phyloP scores from a whole-genome alignment of 768 basidiomycete genomes.

The Lactarius sanguifluus region DNA sequence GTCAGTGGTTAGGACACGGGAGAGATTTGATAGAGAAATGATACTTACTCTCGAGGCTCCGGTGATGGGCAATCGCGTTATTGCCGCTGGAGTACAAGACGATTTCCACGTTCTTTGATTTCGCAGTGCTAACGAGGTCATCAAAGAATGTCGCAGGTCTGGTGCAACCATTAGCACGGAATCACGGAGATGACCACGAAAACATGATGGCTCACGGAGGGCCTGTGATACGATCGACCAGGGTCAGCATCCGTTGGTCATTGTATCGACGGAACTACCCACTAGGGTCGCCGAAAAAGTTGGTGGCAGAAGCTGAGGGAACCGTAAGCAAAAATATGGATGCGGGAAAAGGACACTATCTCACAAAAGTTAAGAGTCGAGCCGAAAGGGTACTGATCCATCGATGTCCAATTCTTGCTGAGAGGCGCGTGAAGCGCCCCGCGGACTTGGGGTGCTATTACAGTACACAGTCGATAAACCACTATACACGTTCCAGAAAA shows the following conservation, averaged over 20 bases:
- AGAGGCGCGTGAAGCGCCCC: slow-evolving; percentile 68
- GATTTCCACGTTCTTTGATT: slow-evolving; percentile 14
- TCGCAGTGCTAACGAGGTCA: slow-evolving; percentile 16
- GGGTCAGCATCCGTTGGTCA: neutral
- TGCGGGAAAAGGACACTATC: neutral
- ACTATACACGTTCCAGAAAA: neutral
- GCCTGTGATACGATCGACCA: slow-evolving; percentile 2
- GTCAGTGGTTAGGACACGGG: neutral
- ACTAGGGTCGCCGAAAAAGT: slow-evolving; percentile 27
- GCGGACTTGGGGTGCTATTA: slow-evolving; percentile 51
- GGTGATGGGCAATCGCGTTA: slow-evolving; percentile 26
- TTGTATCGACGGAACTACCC: neutral
- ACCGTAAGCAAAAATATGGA: neutral
- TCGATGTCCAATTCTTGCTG: slow-evolving; percentile 47
- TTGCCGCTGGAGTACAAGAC: slow-evolving; percentile 22
- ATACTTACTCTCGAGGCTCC: slow-evolving; percentile 17
- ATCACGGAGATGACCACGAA: neutral
- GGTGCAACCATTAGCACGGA: neutral
- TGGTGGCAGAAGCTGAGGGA: slow-evolving; percentile 13
- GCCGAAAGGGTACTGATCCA: slow-evolving; percentile 19
- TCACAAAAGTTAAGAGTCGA: slow-evolving; percentile 23
- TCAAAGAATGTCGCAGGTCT: slow-evolving; percentile 25
- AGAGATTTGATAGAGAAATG: neutral
- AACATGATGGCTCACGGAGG: slow-evolving; percentile 10
- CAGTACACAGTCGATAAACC: neutral